Percentiles rank a stretch among this genome's conserved stretches.
Evolutionary conservation across 306 rosid genomes (phyloP).

Genomic region (Acacia acuminata): DNA sequence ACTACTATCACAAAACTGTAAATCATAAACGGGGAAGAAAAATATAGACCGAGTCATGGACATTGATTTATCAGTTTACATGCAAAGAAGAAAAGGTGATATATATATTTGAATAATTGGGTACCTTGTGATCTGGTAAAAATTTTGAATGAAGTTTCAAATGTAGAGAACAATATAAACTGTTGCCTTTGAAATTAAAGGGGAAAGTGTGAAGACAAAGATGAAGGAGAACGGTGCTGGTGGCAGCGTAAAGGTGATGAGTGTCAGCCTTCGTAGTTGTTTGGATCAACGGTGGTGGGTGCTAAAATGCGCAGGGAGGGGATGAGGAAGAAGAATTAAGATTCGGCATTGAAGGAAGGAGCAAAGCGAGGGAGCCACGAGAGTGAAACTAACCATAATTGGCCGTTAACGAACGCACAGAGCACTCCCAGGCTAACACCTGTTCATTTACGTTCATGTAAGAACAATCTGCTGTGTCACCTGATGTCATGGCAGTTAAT

Average conservation of each 20-base stretch:
- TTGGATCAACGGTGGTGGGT: background rate
- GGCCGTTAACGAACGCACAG: background rate
- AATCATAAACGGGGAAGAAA: background rate
- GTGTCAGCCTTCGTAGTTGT: background rate
- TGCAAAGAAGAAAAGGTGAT: background rate
- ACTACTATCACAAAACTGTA: background rate
- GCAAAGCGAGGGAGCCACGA: background rate
- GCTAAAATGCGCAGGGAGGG: background rate
- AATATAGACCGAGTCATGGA: background rate
- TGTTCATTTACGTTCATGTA: background rate
- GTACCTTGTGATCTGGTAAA: slow-evolving; percentile 16
- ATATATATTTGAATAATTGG: background rate
- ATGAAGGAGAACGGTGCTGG: background rate
- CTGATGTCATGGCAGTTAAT: background rate
- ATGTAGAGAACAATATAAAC: slow-evolving; percentile 23
- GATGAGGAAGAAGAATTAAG: background rate
- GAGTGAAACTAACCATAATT: background rate
- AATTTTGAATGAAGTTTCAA: background rate
- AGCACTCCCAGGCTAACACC: background rate
- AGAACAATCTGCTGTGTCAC: background rate
- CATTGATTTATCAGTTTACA: background rate
- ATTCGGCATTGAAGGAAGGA: background rate
- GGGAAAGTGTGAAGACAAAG: background rate
- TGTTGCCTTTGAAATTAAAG: slow-evolving; percentile 30
- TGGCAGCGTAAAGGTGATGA: background rate